These are phyloP conservation scores for Holtermanniella nyarrowii DNA, from an alignment of 768 basidiomycete genomes.

Conservation along the genomic window DNA sequence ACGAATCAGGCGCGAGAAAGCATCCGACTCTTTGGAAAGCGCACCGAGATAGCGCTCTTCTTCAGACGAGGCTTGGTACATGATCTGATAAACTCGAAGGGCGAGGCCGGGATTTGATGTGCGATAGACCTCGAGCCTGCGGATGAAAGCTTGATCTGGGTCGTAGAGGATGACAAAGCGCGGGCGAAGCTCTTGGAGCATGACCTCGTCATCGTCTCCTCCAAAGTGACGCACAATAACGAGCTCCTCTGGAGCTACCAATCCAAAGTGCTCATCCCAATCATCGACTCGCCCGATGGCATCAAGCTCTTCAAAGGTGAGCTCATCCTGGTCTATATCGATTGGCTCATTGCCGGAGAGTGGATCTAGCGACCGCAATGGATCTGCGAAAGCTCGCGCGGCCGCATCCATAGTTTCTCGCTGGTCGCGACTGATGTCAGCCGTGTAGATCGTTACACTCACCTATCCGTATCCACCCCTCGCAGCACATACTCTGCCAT, in stretches of 20 bases:
- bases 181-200: constrained; percentile 77
- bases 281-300: constrained; percentile 40
- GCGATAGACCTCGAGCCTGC: constrained; percentile 85
- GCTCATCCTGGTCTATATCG: neutral
- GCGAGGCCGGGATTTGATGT: constrained; percentile 70
- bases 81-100: constrained; percentile 86
- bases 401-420: neutral
- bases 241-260: constrained; percentile 65
- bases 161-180: constrained; percentile 93
- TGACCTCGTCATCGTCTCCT: constrained; percentile 82
- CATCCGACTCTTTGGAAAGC: constrained; percentile 80
- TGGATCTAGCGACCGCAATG: neutral
- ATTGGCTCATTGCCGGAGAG: neutral
- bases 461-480: constrained; percentile 18
- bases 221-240: constrained; percentile 79
- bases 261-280: constrained; percentile 68
- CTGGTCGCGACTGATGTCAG: neutral
- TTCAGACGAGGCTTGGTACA: constrained; percentile 86
- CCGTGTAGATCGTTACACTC: no score
- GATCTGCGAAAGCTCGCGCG: neutral
- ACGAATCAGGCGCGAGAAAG: constrained; percentile 82
- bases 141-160: constrained; percentile 82
- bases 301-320: neutral
- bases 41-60: constrained; percentile 90
- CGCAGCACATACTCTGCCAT: neutral